Percentiles rank a stretch among this genome's conserved stretches.
Evolutionary conservation across 768 basidiomycete genomes (phyloP).

Genomic region (Auriscalpium microsporum): DNA sequence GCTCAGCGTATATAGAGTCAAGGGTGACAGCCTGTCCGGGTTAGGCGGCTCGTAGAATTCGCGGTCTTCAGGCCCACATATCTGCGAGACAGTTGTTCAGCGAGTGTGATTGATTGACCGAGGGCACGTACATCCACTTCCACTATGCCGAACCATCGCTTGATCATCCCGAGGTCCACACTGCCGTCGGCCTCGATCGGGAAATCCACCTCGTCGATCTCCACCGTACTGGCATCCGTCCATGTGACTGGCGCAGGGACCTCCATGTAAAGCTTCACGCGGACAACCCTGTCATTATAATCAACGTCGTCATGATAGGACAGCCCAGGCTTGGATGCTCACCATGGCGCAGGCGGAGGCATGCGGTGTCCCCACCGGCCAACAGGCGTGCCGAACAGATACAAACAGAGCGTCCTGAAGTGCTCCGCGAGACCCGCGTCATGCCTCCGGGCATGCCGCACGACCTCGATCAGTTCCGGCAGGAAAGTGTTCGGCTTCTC

Average conservation of each 20-base stretch:
- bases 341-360: slow-evolving; percentile 5
- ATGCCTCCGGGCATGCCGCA: too few relatives aligned
- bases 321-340: neutral
- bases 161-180: slow-evolving; percentile 9
- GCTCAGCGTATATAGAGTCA: slow-evolving; percentile 4
- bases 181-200: slow-evolving; percentile 9
- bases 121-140: slow-evolving; percentile 3
- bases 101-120: neutral
- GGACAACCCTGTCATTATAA: slow-evolving; percentile 6
- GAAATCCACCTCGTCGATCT: slow-evolving; percentile 11
- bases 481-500: too few relatives aligned
- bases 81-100: neutral
- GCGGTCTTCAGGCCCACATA: neutral
- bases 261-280: slow-evolving; percentile 1
- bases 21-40: neutral
- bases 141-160: slow-evolving; percentile 9
- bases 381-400: slow-evolving; percentile 11
- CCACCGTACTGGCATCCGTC: too few relatives aligned
- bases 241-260: too few relatives aligned
- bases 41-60: neutral
- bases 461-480: too few relatives aligned
- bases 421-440: too few relatives aligned
- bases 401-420: slow-evolving; percentile 7
- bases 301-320: too few relatives aligned
- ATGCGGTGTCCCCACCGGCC: slow-evolving; percentile 2